phyloP scores from a whole-genome alignment of 768 basidiomycete genomes.

The Podaxis carcinomalis region DNA sequence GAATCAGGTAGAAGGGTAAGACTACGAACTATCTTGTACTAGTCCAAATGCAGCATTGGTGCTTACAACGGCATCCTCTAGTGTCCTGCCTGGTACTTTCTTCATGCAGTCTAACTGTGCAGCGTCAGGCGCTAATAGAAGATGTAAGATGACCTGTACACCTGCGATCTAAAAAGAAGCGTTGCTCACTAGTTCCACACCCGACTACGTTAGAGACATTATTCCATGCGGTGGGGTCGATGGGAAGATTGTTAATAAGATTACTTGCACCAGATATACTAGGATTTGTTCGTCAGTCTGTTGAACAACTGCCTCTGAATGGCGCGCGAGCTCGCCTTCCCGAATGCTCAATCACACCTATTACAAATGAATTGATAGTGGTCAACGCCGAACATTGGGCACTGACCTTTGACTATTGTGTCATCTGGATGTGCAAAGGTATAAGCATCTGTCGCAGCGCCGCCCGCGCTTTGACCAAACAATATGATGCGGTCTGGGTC shows the following conservation, averaged over 20 bases:
- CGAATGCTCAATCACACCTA: slow-evolving; percentile 31
- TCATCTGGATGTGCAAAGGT: slow-evolving; percentile 30
- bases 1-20: not conserved
- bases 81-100: slow-evolving; percentile 22
- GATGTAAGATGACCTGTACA: not conserved
- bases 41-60: slow-evolving; percentile 24
- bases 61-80: slow-evolving; percentile 29
- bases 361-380: not conserved
- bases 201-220: slow-evolving; percentile 25
- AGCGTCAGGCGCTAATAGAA: slow-evolving; percentile 15
- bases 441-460: slow-evolving; percentile 28
- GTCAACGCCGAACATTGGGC: not conserved
- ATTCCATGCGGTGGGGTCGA: slow-evolving; percentile 26
- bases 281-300: not conserved
- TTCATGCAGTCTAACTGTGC: slow-evolving; percentile 35
- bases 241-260: slow-evolving; percentile 9
- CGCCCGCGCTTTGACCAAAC: slow-evolving; percentile 36
- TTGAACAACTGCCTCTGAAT: not conserved
- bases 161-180: too few relatives aligned
- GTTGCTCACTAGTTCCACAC: slow-evolving; percentile 26
- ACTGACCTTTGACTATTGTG: slow-evolving; percentile 23
- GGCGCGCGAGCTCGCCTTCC: slow-evolving; percentile 24
- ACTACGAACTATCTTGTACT: slow-evolving; percentile 27
- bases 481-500: slow-evolving; percentile 33
- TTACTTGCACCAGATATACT: slow-evolving; percentile 14